Evolutionary conservation across 1,139 yeast genomes (phyloP).

Genomic region (Chernovozyma aurita): DNA sequence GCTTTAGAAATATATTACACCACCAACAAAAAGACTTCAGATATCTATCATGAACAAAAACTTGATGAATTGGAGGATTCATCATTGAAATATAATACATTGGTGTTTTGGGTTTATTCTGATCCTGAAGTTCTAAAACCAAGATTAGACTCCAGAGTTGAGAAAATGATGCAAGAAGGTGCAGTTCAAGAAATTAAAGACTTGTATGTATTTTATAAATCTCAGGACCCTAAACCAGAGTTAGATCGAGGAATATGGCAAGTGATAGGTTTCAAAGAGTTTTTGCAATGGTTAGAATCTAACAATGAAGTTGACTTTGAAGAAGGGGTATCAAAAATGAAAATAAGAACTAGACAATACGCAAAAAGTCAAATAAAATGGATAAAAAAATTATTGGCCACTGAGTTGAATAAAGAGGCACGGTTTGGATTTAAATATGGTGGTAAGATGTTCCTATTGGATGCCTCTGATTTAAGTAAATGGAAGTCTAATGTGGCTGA

Average conservation of each 20-base stretch:
- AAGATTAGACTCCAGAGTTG: constrained; percentile 76
- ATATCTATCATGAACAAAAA: constrained; percentile 60
- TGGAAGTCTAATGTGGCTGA: constrained; percentile 59
- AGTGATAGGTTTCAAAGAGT: constrained; percentile 93
- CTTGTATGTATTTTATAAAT: constrained; percentile 42
- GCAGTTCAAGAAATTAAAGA: constrained; percentile 67
- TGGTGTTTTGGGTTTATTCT: constrained; percentile 82
- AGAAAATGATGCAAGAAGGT: constrained; percentile 68
- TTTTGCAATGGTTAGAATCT: constrained; percentile 68
- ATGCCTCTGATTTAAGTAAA: constrained; percentile 63
- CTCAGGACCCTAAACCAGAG: constrained; percentile 35
- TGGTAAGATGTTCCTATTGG: constrained; percentile 62
- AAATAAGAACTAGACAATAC: constrained; percentile 76
- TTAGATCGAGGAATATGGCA: constrained; percentile 85
- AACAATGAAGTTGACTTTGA: constrained; percentile 21
- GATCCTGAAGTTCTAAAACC: constrained; percentile 54
- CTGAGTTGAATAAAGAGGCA: constrained; percentile 53
- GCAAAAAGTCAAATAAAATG: constrained; percentile 91
- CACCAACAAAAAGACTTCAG: constrained; percentile 68
- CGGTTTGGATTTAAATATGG: constrained; percentile 50
- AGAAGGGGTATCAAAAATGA: constrained; percentile 70
- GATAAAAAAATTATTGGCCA: constrained; percentile 70
- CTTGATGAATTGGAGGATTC: constrained; percentile 39
- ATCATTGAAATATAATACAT: constrained; percentile 57
- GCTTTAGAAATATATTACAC: constrained; percentile 75